A percentile compares a stretch with the other conserved stretches of the same genome.
Evolutionary conservation across 176 grass and related monocot species (phyloP).

Genomic region (Bromus sterilis): DNA sequence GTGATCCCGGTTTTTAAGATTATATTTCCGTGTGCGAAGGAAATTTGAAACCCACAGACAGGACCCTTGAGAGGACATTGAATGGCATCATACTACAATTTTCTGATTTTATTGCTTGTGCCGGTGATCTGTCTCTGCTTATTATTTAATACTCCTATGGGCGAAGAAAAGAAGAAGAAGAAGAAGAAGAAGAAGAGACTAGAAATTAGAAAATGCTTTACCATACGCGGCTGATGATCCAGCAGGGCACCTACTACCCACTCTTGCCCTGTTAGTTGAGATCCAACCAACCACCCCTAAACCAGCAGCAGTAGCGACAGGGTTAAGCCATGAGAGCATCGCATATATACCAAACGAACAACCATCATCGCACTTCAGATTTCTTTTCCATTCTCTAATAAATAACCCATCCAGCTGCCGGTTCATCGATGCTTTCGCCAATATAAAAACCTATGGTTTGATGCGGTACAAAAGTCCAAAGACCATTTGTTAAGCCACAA

Average conservation of each 20-base stretch:
- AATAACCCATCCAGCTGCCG: neutral
- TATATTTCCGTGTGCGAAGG: neutral
- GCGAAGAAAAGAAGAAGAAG: neutral
- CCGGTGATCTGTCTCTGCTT: neutral
- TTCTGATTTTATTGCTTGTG: neutral
- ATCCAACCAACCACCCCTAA: constrained; percentile 35
- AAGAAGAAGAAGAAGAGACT: neutral
- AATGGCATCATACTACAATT: too few species aligned
- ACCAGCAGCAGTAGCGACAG: neutral
- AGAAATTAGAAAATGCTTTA: neutral
- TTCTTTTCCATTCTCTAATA: neutral
- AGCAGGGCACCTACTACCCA: neutral
- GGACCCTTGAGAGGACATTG: too few species aligned
- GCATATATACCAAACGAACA: neutral
- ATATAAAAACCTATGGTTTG: too few species aligned
- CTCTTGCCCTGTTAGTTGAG: constrained; percentile 29
- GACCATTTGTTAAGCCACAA: neutral
- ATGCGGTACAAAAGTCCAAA: neutral
- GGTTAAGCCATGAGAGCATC: neutral
- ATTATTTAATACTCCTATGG: neutral
- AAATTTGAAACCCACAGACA: neutral
- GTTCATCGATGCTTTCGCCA: too few species aligned
- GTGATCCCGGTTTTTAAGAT: neutral
- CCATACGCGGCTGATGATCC: neutral
- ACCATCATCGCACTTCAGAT: neutral